A percentile compares a stretch with the other conserved stretches of the same genome.
Evolutionary conservation across 2,329 filamentous ascomycete genomes (phyloP).

Genomic region (Aureobasidium sp.): DNA sequence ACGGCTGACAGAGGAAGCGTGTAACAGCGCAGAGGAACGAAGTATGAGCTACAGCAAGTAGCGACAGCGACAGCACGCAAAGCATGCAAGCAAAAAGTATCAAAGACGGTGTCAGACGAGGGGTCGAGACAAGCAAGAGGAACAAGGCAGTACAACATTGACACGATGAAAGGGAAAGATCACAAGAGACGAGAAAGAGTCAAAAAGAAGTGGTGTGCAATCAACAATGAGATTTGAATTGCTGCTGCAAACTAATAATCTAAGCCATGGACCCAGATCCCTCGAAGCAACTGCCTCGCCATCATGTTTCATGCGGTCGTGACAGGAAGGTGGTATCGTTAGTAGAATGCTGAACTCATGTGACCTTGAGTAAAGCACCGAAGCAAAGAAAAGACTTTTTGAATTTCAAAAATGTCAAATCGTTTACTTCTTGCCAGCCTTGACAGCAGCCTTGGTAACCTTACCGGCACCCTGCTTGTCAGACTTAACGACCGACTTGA

Average conservation of each 20-base stretch:
- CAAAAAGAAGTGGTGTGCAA: conserved; percentile 4
- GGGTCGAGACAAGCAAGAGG: too few species aligned
- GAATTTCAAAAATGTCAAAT: neutral
- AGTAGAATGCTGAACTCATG: conserved; percentile 8
- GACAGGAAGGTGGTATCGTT: conserved; percentile 15
- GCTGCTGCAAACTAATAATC: conserved; percentile 14
- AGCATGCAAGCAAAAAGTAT: too few species aligned
- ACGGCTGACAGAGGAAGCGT: neutral
- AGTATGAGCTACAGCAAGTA: too few species aligned
- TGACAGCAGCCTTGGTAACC: conserved; percentile 42
- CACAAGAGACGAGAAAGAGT: neutral
- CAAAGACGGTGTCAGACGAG: neutral
- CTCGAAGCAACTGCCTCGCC: conserved; percentile 12
- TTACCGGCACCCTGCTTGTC: conserved; percentile 44
- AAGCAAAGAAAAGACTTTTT: conserved; percentile 11
- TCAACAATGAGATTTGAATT: conserved; percentile 14
- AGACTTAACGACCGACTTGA: conserved; percentile 34
- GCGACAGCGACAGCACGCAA: neutral
- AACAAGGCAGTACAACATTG: too few species aligned
- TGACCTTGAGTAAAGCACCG: conserved; percentile 13
- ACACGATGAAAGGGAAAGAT: neutral
- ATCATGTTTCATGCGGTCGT: conserved; percentile 15
- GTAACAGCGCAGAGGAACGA: too few species aligned
- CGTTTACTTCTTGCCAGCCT: conserved; percentile 35
- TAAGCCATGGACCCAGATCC: conserved; percentile 15